These are phyloP conservation scores for Xylaria sp. DNA, from an alignment of 2,329 filamentous ascomycete species.

Conservation along the genomic window DNA sequence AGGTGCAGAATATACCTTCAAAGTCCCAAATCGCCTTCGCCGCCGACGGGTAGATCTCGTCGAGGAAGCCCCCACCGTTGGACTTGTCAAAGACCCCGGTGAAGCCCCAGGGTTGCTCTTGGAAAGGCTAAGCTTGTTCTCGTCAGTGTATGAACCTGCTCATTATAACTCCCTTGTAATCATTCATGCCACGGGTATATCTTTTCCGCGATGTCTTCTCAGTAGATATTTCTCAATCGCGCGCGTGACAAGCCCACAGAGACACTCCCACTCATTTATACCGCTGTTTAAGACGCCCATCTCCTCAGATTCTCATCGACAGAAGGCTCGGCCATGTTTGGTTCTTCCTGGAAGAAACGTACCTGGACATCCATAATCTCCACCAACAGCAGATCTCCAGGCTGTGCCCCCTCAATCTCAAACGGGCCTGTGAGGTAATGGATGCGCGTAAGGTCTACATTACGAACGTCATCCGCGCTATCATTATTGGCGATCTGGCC, in stretches of 20 bases:
- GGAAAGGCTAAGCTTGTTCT: constrained; percentile 68
- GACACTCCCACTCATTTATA: not conserved
- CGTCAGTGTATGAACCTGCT: constrained; percentile 10
- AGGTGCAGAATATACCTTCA: constrained; percentile 73
- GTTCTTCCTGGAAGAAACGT: not conserved
- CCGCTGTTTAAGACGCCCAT: not conserved
- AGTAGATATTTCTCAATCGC: not conserved
- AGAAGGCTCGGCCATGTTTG: not conserved
- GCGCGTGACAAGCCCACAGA: not conserved
- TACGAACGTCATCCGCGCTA: constrained; percentile 84
- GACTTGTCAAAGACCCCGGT: constrained; percentile 81
- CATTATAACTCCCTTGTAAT: not conserved
- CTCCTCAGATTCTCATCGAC: not conserved
- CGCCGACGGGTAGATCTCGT: constrained; percentile 85
- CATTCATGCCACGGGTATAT: not conserved
- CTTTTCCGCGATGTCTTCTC: no score
- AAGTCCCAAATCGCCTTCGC: constrained; percentile 70
- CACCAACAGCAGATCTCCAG: constrained; percentile 84
- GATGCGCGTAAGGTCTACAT: constrained; percentile 84
- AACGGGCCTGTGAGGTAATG: constrained; percentile 94
- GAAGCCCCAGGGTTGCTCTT: constrained; percentile 90
- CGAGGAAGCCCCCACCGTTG: constrained; percentile 89
- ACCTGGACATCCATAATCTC: constrained; percentile 84
- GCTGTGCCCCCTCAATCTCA: constrained; percentile 83
- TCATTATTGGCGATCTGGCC: constrained; percentile 92